Conservation (phyloP, 352 stramenopile species). For the Phytophthora cactorum region DNA sequence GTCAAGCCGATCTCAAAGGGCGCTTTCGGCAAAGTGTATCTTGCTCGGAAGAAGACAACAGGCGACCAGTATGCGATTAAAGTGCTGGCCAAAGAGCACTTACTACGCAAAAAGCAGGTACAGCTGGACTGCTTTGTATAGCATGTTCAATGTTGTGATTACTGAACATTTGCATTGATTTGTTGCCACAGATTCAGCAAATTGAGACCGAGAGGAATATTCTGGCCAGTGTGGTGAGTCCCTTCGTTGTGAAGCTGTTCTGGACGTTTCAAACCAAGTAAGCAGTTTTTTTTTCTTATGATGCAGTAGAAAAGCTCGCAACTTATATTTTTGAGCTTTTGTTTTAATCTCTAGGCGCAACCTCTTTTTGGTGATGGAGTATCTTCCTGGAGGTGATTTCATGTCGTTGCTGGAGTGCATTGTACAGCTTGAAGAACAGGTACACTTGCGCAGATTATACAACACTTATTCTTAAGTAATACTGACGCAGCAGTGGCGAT, state of each 20-base stretch:
- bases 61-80: constrained; percentile 93
- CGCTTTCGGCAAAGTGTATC: constrained; percentile 90
- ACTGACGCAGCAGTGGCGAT: not conserved
- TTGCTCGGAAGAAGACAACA: constrained; percentile 87
- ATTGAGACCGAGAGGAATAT: constrained; percentile 92
- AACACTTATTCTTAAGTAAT: not conserved
- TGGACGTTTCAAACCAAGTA: constrained; percentile 92
- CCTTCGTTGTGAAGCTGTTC: constrained; percentile 92
- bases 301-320: not conserved
- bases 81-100: constrained; percentile 88
- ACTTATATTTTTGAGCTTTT: constrained; percentile 16
- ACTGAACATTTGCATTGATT: constrained; percentile 22
- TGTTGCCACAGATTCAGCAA: constrained; percentile 63
- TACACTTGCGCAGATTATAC: constrained; percentile 19
- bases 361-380: constrained; percentile 93
- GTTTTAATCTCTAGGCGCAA: constrained; percentile 51
- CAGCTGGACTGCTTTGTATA: constrained; percentile 1
- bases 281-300: constrained; percentile 18
- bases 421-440: constrained; percentile 87
- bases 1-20: constrained; percentile 91
- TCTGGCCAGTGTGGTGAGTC: constrained; percentile 84
- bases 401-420: constrained; percentile 91
- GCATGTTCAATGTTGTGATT: constrained; percentile 4
- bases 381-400: constrained; percentile 90
- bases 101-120: constrained; percentile 91